Evolutionary conservation across 805 yeast genomes (phyloP), one percentile per base, ranked within the genome.

Genomic region (Cyberlindnera misumaiensis): DNA sequence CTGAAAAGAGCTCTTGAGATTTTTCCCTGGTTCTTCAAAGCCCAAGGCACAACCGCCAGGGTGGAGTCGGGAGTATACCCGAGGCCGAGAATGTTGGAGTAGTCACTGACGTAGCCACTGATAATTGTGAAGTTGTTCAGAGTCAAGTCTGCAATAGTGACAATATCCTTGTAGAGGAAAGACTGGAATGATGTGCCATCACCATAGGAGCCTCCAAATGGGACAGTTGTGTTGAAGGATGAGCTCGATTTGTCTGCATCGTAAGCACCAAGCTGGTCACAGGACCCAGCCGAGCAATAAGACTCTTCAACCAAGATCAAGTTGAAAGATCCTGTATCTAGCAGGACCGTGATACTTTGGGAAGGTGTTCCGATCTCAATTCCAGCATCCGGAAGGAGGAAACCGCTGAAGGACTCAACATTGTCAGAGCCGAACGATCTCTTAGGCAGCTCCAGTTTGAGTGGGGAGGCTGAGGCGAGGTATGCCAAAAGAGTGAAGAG

Each of bases 281-380:
- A 35, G 11, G 13, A 14, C n/a, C 43, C 34, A 11, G 3, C 32
- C 3, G 38, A 14, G 18, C 48, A 43, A 17, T 14, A 10, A 5
- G 41, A 11, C 15, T 40, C 36, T 11, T 22, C 35, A 13, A 27
- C 27, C 10, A 38, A 35, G n/a, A 30, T 24, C 11, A 47, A 32
- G 25, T 38, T 38, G 29, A 22, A 35, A 7, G 54, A 50, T 8
- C 54, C 54, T 4, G 52, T 48, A 32, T 50, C 54, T n/a, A 50
- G 32, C 1, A 27, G 15, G 12, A 31, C 49, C 11, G 16, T 13
- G 5, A 47, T 16, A 4, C 18, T 17, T 32, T 46, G 51, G 9
- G 43, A 36, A 11, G 53, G 53, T 10, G 45, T 34, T 9, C 54
- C 54, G 24, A 45, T 15, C 11, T 27, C 33, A 17, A 50, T 14